A percentile compares a stretch with the other conserved stretches of the same genome.
phyloP scores from a whole-genome alignment of 768 basidiomycete species.

The Collybia sordida region DNA sequence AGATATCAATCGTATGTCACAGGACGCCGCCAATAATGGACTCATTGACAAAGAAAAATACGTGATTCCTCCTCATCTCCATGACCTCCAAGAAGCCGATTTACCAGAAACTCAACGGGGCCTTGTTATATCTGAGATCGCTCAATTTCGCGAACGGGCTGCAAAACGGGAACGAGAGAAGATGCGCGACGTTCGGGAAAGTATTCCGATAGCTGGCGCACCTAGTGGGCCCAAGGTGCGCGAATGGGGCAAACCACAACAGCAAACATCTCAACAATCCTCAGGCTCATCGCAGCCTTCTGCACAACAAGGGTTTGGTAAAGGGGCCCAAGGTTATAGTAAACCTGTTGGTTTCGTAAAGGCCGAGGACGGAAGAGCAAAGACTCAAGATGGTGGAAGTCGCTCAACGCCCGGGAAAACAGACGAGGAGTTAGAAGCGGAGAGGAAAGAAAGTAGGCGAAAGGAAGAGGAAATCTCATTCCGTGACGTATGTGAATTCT shows the following conservation, averaged over 20 bases:
- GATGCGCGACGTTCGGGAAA: constrained; percentile 70
- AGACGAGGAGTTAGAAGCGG: constrained; percentile 86
- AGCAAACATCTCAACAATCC: constrained; percentile 26
- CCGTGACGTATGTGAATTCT: constrained; percentile 65
- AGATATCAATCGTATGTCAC: constrained; percentile 71
- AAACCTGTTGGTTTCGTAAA: constrained; percentile 86
- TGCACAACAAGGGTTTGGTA: constrained; percentile 54
- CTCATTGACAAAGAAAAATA: constrained; percentile 83
- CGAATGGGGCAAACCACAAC: constrained; percentile 76
- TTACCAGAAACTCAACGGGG: constrained; percentile 92
- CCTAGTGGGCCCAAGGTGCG: constrained; percentile 77
- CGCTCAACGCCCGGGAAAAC: constrained; percentile 52
- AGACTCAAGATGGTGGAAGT: constrained; percentile 29
- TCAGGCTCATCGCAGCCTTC: constrained; percentile 29
- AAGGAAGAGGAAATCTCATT: constrained; percentile 85
- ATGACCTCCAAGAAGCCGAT: constrained; percentile 95
- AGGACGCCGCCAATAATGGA: constrained; percentile 75
- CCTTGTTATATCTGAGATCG: constrained; percentile 94
- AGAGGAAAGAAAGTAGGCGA: constrained; percentile 71
- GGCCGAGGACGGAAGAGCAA: constrained; percentile 43
- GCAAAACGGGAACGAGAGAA: constrained; percentile 92
- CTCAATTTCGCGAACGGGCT: constrained; percentile 91
- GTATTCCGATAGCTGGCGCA: constrained; percentile 43
- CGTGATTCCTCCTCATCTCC: constrained; percentile 92
- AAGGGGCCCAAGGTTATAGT: constrained; percentile 73